Evolutionary conservation across 208 protist species (phyloP).

Genomic region (Leishmania gerbilli): DNA sequence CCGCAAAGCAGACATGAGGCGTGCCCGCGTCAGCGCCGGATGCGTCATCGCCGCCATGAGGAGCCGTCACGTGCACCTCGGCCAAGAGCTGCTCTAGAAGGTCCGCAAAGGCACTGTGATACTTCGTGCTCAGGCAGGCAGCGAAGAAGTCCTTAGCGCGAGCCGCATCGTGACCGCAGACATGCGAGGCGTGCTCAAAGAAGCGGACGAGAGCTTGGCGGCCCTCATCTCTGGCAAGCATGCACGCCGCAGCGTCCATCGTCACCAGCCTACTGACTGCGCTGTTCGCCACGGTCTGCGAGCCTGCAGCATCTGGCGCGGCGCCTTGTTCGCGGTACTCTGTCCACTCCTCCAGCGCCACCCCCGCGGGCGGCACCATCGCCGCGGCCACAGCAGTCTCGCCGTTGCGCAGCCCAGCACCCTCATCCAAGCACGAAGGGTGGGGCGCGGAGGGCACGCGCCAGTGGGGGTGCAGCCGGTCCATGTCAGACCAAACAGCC

Average conservation of each 20-base stretch:
- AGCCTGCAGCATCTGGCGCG: background rate
- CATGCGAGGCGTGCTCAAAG: slow-evolving; percentile 47
- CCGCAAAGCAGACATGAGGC: slow-evolving; percentile 32
- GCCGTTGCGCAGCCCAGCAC: background rate
- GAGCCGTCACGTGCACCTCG: slow-evolving; percentile 13
- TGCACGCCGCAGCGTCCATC: slow-evolving; percentile 14
- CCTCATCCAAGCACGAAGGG: background rate
- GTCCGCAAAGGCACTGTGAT: slow-evolving; percentile 39
- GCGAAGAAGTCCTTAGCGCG: slow-evolving; percentile 33
- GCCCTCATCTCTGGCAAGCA: slow-evolving; percentile 30
- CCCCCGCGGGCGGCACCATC: slow-evolving; percentile 25
- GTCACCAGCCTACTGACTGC: slow-evolving; percentile 14
- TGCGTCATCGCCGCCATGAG: background rate
- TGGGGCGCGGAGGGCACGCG: background rate
- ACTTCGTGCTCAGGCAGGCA: slow-evolving; percentile 60
- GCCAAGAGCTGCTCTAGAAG: slow-evolving; percentile 30
- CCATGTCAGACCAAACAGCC: slow-evolving; percentile 26
- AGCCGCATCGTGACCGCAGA: slow-evolving; percentile 25
- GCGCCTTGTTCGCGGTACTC: slow-evolving; percentile 39
- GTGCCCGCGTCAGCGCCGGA: background rate
- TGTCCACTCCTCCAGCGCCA: slow-evolving; percentile 51
- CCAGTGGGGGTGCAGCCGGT: slow-evolving; percentile 25
- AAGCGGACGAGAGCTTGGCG: slow-evolving; percentile 48
- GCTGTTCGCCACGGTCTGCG: background rate
- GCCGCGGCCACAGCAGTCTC: background rate